Base-by-base conservation (phyloP, 2,329 filamentous ascomycete species). In the Trichophyton simii region DNA sequence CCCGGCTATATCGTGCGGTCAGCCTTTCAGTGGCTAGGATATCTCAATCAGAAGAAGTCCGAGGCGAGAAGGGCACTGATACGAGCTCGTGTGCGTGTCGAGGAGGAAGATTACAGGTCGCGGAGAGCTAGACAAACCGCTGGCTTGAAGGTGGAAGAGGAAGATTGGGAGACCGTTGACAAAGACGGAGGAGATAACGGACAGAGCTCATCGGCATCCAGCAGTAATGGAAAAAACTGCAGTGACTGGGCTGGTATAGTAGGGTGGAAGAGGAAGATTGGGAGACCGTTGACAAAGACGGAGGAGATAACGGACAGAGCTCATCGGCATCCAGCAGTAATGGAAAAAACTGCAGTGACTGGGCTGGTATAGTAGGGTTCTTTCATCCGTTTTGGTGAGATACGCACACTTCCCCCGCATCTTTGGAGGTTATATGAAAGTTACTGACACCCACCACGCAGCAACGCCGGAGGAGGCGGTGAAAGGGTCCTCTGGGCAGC, bases 401-500 rank as follows among this genome's bases (percentile, higher is more conserved):
- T 65, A 81, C 3, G 3, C 38, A 9, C n/a, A 2, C 11, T 2
- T 38, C 34, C 34, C 55, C 44, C 41, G 18, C 38, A 9, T 34
- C 57, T 22, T 15, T 54, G 42, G 48, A 66, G 28, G 31, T 65
- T 9, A 25, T 38, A 38, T 20, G 7, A 44, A 44, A 18, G n/a
- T 18, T 5, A 34, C 55, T 58, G 34, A 44, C 11, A n/a, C 28
- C 41, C 11, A 42, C 63, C 5, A 38, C 41, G n/a, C 55, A 94
- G 89, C 75, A 97, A 99, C 77, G 94, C 94, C 58, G 94, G 94
- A 61, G 94, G 94, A 31, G 94, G 94, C 63, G 94, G 94, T 65
- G 94, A 99, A 76, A 82, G 94, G 72, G 94, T 99, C 50, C 83
- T 99, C 28, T 99, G 95, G 90, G 92, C 91, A 61, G 94, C 94